These are phyloP conservation scores for Chimonanthus salicifolius DNA, from an alignment of 164 flowering plant species.

Conservation along the genomic window DNA sequence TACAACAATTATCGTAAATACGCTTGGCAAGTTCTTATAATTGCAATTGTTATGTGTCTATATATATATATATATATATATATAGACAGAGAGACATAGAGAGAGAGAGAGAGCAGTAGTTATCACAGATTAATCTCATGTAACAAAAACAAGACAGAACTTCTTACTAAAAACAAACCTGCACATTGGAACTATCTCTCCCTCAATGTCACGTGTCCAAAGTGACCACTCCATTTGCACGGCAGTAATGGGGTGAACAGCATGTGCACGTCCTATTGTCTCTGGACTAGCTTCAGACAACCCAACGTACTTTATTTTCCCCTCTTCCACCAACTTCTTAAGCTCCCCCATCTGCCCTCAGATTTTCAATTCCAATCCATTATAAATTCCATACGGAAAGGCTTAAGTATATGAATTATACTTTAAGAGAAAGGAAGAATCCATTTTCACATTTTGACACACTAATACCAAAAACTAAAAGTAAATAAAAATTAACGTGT, in stretches of 20 bases:
- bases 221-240: conserved; percentile 27
- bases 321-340: conserved; percentile 18
- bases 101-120: neutral
- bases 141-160: neutral
- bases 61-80: no score
- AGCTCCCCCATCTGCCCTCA: conserved; percentile 15
- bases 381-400: no score
- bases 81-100: no score
- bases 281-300: conserved; percentile 18
- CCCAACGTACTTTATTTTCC: conserved; percentile 15
- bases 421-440: no score
- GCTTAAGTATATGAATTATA: no score
- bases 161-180: conserved; percentile 14
- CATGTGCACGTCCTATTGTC: conserved; percentile 28
- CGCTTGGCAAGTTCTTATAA: no score
- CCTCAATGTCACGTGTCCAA: conserved; percentile 26
- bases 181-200: conserved; percentile 26
- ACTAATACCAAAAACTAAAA: no score
- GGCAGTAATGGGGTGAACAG: conserved; percentile 24
- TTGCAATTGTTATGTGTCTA: accelerated
- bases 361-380: neutral
- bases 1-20: no score
- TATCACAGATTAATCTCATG: neutral
- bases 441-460: no score
- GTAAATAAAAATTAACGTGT: no score